Percentiles rank a stretch among this genome's conserved stretches.
Evolutionary conservation across 1,284 basidiomycete species (phyloP).

Genomic region (Naganishia albida): DNA sequence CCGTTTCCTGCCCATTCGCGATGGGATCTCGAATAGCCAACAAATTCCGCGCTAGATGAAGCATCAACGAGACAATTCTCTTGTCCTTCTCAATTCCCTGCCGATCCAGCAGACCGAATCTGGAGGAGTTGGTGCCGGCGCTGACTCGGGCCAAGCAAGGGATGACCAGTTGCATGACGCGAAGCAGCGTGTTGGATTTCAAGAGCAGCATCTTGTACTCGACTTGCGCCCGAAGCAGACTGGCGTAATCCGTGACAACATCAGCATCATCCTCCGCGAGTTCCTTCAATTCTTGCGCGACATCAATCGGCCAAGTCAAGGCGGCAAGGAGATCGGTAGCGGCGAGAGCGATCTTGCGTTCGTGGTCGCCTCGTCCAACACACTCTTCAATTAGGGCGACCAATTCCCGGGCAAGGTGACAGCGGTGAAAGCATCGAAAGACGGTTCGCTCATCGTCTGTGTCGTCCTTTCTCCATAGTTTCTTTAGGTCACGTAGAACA

Average conservation of each 20-base stretch:
- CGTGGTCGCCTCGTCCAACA: conserved; percentile 63
- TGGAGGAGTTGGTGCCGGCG: conserved; percentile 4
- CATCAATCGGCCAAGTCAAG: conserved; percentile 95
- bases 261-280: conserved; percentile 71
- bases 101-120: conserved; percentile 15
- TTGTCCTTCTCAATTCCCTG: conserved; percentile 70
- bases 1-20: conserved; percentile 65
- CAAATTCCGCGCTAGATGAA: conserved; percentile 86
- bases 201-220: conserved; percentile 71
- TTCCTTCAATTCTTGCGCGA: conserved; percentile 87
- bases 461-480: conserved; percentile 90
- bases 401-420: conserved; percentile 81
- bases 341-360: conserved; percentile 72
- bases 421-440: conserved; percentile 82
- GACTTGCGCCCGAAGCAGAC: conserved; percentile 73
- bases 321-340: conserved; percentile 87
- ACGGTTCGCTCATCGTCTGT: conserved; percentile 91
- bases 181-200: conserved; percentile 41
- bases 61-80: conserved; percentile 81
- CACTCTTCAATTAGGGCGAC: conserved; percentile 79
- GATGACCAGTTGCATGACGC: conserved; percentile 49
- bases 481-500: conserved; percentile 90
- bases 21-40: conserved; percentile 82
- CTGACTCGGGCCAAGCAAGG: conserved; percentile 49
- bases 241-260: conserved; percentile 79